Percentiles rank a stretch among this genome's conserved stretches.
phyloP scores from a whole-genome alignment of 345 rosid species.

The Pistacia vera region DNA sequence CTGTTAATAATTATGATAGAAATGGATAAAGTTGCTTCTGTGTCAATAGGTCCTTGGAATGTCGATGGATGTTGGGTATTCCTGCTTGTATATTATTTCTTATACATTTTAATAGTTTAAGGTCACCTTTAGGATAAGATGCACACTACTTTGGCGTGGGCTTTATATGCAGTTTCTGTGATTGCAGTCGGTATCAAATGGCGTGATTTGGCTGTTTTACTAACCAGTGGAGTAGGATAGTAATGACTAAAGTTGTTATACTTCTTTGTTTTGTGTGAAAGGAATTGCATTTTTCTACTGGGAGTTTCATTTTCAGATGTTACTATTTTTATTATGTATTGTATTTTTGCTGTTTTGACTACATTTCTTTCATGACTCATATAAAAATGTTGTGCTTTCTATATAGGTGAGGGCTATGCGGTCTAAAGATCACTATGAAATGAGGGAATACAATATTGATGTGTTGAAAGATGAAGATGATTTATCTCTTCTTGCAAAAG shows the following conservation, averaged over 20 bases:
- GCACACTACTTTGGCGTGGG: too few species aligned
- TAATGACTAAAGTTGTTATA: not conserved
- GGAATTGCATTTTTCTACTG: not conserved
- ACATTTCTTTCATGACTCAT: constrained; percentile 11
- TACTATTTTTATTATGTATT: constrained; percentile 1
- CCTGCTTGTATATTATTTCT: too few species aligned
- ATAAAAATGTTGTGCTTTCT: constrained; percentile 16
- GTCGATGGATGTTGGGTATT: too few species aligned
- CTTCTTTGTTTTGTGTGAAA: constrained; percentile 4
- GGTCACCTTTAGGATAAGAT: too few species aligned
- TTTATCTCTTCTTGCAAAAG: constrained; percentile 49
- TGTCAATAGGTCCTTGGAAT: too few species aligned
- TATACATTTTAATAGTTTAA: too few species aligned
- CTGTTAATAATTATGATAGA: not conserved
- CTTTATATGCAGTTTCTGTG: too few species aligned
- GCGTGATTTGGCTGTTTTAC: not conserved
- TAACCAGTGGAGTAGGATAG: not conserved
- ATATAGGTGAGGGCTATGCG: constrained; percentile 60
- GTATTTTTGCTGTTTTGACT: constrained; percentile 4
- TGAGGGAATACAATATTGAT: constrained; percentile 83
- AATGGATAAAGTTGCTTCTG: too few species aligned
- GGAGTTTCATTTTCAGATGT: constrained; percentile 1
- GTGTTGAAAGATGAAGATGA: constrained; percentile 70
- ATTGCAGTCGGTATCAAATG: not conserved
- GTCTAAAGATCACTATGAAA: constrained; percentile 77